Percentiles rank a stretch among this genome's conserved stretches.
Conservation (phyloP, 495 filamentous ascomycete species). For the Staphylotrichum longicolle region DNA sequence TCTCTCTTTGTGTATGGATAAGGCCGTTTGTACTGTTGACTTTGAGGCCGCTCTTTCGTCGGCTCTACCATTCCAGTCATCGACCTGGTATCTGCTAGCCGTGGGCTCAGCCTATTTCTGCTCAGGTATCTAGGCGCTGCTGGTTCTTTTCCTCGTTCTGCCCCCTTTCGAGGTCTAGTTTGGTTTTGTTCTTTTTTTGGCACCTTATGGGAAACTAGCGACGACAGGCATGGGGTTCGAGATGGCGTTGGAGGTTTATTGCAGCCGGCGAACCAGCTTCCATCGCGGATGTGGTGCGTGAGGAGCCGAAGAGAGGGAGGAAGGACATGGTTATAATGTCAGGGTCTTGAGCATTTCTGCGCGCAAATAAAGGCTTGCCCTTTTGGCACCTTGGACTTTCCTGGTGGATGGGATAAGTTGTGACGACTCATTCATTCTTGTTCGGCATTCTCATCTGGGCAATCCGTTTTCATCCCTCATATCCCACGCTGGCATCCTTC, state of each 20-base stretch:
- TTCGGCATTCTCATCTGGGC: not conserved
- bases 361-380: too few species aligned
- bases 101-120: not conserved
- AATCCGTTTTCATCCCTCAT: not conserved
- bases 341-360: too few species aligned
- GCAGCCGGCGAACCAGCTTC: not conserved
- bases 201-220: constrained; percentile 2
- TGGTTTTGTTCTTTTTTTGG: not conserved
- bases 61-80: not conserved
- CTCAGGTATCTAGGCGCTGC: not conserved
- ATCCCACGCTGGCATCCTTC: constrained; percentile 4
- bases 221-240: not conserved
- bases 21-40: not conserved
- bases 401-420: too few species aligned
- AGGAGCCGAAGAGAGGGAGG: too few species aligned
- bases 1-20: constrained; percentile 8
- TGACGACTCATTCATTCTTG: too few species aligned
- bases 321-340: too few species aligned
- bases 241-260: constrained; percentile 8
- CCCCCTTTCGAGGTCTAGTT: too few species aligned
- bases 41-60: not conserved
- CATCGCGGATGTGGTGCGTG: too few species aligned
- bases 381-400: too few species aligned
- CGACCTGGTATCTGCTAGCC: not conserved
- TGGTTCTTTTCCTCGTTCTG: not conserved